Percentiles rank a stretch among this genome's conserved stretches.
Evolutionary conservation across 2,329 filamentous ascomycete species (phyloP).

Genomic region (Rachicladosporium sp.): DNA sequence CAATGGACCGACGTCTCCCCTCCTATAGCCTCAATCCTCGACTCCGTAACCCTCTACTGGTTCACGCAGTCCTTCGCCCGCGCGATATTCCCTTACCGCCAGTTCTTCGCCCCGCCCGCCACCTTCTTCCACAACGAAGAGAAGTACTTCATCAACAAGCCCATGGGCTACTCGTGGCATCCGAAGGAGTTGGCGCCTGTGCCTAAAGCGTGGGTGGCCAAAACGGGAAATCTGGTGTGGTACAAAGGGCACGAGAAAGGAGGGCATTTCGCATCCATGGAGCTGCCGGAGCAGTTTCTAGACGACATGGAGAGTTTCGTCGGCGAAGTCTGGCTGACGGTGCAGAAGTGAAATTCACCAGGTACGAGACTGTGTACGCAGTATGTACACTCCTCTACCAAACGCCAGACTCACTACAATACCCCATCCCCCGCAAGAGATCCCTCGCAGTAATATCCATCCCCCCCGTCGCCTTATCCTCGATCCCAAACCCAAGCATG

Average conservation of each 20-base stretch:
- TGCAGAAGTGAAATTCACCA: background rate
- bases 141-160: constrained; percentile 24
- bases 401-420: too few relatives aligned
- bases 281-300: constrained; percentile 19
- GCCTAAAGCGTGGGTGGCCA: constrained; percentile 26
- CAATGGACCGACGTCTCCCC: constrained; percentile 39
- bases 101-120: constrained; percentile 16
- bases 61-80: constrained; percentile 31
- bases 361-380: too few relatives aligned
- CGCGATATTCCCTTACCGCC: constrained; percentile 39
- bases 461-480: constrained; percentile 22
- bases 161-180: constrained; percentile 33
- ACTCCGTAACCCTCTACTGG: constrained; percentile 44
- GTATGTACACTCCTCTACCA: too few relatives aligned
- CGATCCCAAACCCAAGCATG: constrained; percentile 45
- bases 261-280: constrained; percentile 29
- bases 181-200: constrained; percentile 29
- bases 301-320: constrained; percentile 23
- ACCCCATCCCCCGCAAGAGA: too few relatives aligned
- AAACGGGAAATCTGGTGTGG: constrained; percentile 28
- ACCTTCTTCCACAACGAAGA: constrained; percentile 16
- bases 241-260: constrained; percentile 27
- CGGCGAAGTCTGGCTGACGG: constrained; percentile 15
- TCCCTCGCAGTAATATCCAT: too few relatives aligned
- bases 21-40: constrained; percentile 32